Conservation (phyloP, 2,329 filamentous ascomycete genomes). For the Xylaria sp. region DNA sequence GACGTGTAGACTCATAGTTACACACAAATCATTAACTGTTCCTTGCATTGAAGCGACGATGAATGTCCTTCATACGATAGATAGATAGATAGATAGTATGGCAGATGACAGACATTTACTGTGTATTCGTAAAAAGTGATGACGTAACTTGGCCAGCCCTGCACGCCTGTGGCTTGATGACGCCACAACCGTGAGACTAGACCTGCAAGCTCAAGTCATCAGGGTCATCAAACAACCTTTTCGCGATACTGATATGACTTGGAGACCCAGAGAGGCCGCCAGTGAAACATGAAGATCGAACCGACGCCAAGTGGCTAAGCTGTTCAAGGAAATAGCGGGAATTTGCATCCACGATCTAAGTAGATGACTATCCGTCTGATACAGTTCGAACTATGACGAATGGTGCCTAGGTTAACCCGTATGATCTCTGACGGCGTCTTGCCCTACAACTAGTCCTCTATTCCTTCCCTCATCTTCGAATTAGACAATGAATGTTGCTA, state of each 20-base stretch:
- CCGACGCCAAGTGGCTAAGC: neutral
- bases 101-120: too few relatives aligned
- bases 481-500: neutral
- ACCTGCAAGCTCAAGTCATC: neutral
- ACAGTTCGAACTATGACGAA: neutral
- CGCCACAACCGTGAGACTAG: constrained; percentile 17
- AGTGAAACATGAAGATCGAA: neutral
- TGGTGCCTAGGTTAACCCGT: neutral
- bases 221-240: neutral
- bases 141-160: constrained; percentile 11
- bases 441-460: neutral
- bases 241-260: neutral
- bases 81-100: neutral
- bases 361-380: neutral
- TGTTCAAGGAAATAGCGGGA: neutral
- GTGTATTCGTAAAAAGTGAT: neutral
- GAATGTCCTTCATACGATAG: too few relatives aligned
- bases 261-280: neutral
- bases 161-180: constrained; percentile 23
- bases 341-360: too few relatives aligned
- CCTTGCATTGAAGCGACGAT: too few relatives aligned
- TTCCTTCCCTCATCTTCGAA: neutral
- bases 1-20: too few relatives aligned
- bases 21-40: too few relatives aligned
- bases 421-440: constrained; percentile 2